Conservation (phyloP, 2,329 filamentous ascomycete genomes). For the Aspergillus oerlinghausenensis region DNA sequence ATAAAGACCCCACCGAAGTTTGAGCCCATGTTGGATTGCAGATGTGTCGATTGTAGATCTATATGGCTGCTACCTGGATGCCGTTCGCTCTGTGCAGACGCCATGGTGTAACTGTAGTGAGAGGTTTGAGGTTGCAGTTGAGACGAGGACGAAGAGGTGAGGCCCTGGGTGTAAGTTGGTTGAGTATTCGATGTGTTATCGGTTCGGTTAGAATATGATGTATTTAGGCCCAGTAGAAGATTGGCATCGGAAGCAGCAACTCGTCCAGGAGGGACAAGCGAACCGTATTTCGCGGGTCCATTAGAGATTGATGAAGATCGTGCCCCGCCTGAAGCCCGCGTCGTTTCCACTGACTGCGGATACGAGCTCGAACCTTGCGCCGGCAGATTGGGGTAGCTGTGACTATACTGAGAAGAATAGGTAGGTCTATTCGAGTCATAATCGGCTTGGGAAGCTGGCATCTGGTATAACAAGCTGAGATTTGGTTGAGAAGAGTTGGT, state of each 20-base stretch:
- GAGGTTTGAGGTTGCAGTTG: constrained; percentile 17
- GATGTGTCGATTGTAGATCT: constrained; percentile 11
- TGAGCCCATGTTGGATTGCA: constrained; percentile 16
- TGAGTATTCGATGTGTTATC: constrained; percentile 19
- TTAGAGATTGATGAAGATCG: constrained; percentile 16
- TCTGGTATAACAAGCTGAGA: constrained; percentile 74
- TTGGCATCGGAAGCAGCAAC: constrained; percentile 29
- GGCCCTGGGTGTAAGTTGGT: constrained; percentile 17
- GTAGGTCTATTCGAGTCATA: constrained; percentile 23
- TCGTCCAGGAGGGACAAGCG: constrained; percentile 41
- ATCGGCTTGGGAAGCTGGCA: constrained; percentile 36
- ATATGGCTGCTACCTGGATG: constrained; percentile 14
- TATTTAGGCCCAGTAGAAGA: constrained; percentile 48
- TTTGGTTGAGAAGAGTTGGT: constrained; percentile 82
- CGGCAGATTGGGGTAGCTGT: constrained; percentile 23
- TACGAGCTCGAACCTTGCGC: constrained; percentile 20
- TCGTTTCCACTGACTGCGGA: constrained; percentile 30
- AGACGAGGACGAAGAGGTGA: constrained; percentile 14
- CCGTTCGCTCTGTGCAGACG: constrained; percentile 14
- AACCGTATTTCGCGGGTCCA: constrained; percentile 22
- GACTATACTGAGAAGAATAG: constrained; percentile 28
- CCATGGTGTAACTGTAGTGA: constrained; percentile 20
- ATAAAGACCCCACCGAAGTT: constrained; percentile 56
- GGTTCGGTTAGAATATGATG: constrained; percentile 34
- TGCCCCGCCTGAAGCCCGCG: constrained; percentile 21